Base-by-base conservation (phyloP, 2,329 filamentous ascomycete genomes). In the Cadophora sp. region DNA sequence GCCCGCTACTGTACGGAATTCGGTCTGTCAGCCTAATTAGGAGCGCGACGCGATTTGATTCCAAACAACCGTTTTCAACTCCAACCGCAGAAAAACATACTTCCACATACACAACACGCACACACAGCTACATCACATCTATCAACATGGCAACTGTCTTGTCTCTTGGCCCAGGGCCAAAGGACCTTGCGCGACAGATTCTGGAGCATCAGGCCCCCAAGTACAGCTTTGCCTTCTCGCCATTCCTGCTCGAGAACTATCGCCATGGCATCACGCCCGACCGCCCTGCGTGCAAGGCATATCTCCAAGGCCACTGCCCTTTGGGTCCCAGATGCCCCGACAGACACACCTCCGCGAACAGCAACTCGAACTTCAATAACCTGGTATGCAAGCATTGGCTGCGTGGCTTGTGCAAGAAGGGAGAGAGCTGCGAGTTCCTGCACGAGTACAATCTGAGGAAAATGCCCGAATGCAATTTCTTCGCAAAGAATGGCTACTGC, bases 361-460 rank as follows among this genome's bases (percentile, higher is more conserved):
- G 65, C 53, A 69, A 68, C 24, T 83, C 82, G 48, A 89, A 88
- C 41, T 91, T 91, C 78, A 92, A 91, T 81, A 91, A 87, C 77
- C 88, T 98, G 18, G 95, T 99, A 68, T 99, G 96, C 88, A 99
- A 99, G 83, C 96, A 98, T 84, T 98, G 96, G 90, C 89, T 98
- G 76, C 92, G 96, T 71, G 95, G 94, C 0, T 88, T 99, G 22
- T 99, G 96, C 85, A 99, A 99, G 79, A 98, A 98, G 81, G 96
- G 95, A 75, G 91, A 97, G 77, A 88, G 89, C 73, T 99, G 96
- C 88, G 96, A 99, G 83, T 99, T 98, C 76, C 84, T 98, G 59
- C 96, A 99, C 84, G 96, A 98, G 81, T 99, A 97, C 84, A 98
- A 99, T 81, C 87, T 99, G 73, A 90, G 96, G 71, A 94, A 96